Base-by-base conservation (phyloP, 305 asterid genomes). In the Salvia sclarea region DNA sequence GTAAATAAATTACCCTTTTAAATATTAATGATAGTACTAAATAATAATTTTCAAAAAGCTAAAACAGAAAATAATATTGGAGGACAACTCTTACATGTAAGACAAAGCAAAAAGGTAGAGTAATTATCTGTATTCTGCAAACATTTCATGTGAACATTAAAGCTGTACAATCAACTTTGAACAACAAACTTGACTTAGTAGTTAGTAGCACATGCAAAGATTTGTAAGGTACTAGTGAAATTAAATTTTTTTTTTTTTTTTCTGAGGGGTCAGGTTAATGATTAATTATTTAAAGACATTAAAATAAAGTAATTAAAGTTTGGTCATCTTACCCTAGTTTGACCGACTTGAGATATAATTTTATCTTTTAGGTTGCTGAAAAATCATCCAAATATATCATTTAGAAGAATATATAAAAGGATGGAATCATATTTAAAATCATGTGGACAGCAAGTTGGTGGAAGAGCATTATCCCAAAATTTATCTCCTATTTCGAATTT, bases 191-290 rank as follows among this genome's bases (percentile, higher is more conserved):
- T 43, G 62, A 55, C 50, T 30, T n/a, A 0, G 55, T 9, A 1
- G 52, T 30, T n/a, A 0, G 55, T 9, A 1, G 52, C 77, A 73
- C 77, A 72, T 72, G 77, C 68, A 57, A 72, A 66, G 50, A 66
- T 66, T 66, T 73, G 33, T 5, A 54, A 54, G 43, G 22, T 21
- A 48, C 60, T 31, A 61, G 2, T 8, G 22, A 16, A 0, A 57
- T 56, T 56, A 17, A 41, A 10, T 9, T 44, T 2, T 18, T 28
- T 11, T 43, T 11, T 43, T 24, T 12, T 37, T 11, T 11, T 20
- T 20, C 50, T 16, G 3, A 17, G 21, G 22, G 53, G 12, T n/a
- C 22, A 47, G 54, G 2, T 50, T 20, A 21, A 21, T 50, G 20
- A 50, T 50, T 33, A 33, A 1, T 7, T 33, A 33, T 33, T 25